Evolutionary conservation across 495 filamentous ascomycete genomes (phyloP).

Genomic region (Aspergillus affinis): DNA sequence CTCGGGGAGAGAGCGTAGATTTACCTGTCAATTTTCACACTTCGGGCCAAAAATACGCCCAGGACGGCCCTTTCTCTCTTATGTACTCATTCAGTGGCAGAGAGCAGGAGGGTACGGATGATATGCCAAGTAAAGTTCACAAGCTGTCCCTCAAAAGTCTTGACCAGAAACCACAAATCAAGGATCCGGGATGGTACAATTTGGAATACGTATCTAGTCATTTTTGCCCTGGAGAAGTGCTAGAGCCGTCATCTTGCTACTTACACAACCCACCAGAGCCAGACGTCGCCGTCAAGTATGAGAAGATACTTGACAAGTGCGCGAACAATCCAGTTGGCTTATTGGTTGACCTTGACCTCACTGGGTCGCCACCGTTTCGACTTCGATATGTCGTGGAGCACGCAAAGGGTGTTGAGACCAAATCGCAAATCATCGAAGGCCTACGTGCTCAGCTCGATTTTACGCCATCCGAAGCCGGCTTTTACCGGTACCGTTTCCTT

Average conservation of each 20-base stretch:
- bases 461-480: conserved; percentile 76
- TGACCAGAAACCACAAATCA: conserved; percentile 52
- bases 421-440: conserved; percentile 54
- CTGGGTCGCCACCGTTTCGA: conserved; percentile 85
- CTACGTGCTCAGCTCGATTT: conserved; percentile 79
- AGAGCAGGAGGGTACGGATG: conserved; percentile 62
- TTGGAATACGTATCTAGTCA: conserved; percentile 74
- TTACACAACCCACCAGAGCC: conserved; percentile 90
- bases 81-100: conserved; percentile 59
- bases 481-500: conserved; percentile 82
- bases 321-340: conserved; percentile 90
- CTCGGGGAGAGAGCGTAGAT: conserved; percentile 64
- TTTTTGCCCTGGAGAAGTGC: conserved; percentile 80
- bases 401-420: conserved; percentile 54
- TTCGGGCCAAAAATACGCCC: conserved; percentile 50
- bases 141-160: conserved; percentile 32
- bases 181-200: conserved; percentile 80
- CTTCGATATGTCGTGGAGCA: conserved; percentile 69
- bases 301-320: conserved; percentile 90
- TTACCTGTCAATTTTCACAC: conserved; percentile 74
- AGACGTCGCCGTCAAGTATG: conserved; percentile 63
- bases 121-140: conserved; percentile 51
- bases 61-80: conserved; percentile 44
- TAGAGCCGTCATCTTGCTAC: conserved; percentile 88
- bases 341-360: conserved; percentile 79